Evolutionary conservation across 2,329 filamentous ascomycete genomes (phyloP).

Genomic region (Cladosporium sp.): DNA sequence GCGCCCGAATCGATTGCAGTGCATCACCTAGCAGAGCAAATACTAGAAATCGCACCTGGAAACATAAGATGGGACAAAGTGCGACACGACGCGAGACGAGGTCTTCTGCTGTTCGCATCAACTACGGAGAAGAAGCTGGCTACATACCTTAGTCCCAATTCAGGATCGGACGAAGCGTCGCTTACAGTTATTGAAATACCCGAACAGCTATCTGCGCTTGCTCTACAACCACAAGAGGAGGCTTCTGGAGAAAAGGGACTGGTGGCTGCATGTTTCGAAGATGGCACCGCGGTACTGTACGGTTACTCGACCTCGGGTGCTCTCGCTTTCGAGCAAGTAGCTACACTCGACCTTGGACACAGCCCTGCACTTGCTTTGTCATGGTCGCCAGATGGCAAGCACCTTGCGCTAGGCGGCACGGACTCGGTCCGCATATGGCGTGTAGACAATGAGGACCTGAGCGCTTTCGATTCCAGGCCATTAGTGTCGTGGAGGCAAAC

Average conservation of each 20-base stretch:
- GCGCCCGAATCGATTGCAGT: slow-evolving; percentile 17
- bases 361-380: slow-evolving; percentile 44
- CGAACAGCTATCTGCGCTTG: slow-evolving; percentile 12
- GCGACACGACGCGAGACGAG: not conserved
- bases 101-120: slow-evolving; percentile 13
- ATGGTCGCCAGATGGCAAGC: slow-evolving; percentile 47
- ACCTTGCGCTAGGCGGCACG: slow-evolving; percentile 48
- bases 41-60: slow-evolving; percentile 8
- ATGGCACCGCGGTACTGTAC: slow-evolving; percentile 1
- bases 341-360: slow-evolving; percentile 1
- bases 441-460: slow-evolving; percentile 26
- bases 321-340: slow-evolving; percentile 11
- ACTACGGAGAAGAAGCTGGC: slow-evolving; percentile 14
- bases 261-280: slow-evolving; percentile 16
- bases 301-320: slow-evolving; percentile 1
- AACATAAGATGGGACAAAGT: slow-evolving; percentile 17
- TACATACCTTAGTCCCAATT: slow-evolving; percentile 4
- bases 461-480: slow-evolving; percentile 7
- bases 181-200: slow-evolving; percentile 7
- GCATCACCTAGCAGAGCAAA: slow-evolving; percentile 17
- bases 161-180: slow-evolving; percentile 6
- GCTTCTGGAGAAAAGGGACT: not conserved
- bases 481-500: slow-evolving; percentile 35
- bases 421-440: slow-evolving; percentile 51
- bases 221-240: slow-evolving; percentile 9